phyloP scores from a whole-genome alignment of 2,329 filamentous ascomycete genomes.

The Monilinia vaccinii-corymbosi region DNA sequence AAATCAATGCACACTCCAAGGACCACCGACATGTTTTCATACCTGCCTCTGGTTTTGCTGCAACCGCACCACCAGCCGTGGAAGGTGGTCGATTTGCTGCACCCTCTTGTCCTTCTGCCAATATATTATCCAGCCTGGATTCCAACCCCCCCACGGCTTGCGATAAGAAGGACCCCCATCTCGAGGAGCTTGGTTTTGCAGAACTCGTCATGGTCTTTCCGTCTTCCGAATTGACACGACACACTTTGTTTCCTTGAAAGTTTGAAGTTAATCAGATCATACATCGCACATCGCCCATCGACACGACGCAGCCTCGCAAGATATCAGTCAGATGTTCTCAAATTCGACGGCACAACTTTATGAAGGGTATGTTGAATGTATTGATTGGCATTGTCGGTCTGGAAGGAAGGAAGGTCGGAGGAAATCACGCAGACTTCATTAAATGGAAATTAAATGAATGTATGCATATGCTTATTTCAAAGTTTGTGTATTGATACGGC shows the following conservation, averaged over 20 bases:
- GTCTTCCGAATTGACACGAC: background rate
- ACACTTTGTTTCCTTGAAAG: constrained; percentile 1
- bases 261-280: constrained; percentile 15
- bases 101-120: constrained; percentile 64
- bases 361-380: background rate
- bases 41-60: constrained; percentile 31
- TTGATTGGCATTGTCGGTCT: background rate
- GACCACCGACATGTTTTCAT: constrained; percentile 20
- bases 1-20: background rate
- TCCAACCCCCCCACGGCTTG: constrained; percentile 92
- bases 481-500: constrained; percentile 2
- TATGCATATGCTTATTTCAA: background rate
- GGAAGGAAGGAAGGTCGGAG: too few relatives aligned
- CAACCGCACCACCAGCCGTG: constrained; percentile 33
- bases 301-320: background rate
- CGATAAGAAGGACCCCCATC: constrained; percentile 75
- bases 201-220: constrained; percentile 25
- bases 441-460: too few relatives aligned
- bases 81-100: constrained; percentile 18
- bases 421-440: background rate
- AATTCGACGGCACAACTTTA: background rate
- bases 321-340: background rate
- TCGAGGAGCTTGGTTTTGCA: constrained; percentile 39
- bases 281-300: constrained; percentile 8
- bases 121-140: constrained; percentile 82